Evolutionary conservation across 129 eudicot genomes (phyloP).

Genomic region (Lactuca sativa): DNA sequence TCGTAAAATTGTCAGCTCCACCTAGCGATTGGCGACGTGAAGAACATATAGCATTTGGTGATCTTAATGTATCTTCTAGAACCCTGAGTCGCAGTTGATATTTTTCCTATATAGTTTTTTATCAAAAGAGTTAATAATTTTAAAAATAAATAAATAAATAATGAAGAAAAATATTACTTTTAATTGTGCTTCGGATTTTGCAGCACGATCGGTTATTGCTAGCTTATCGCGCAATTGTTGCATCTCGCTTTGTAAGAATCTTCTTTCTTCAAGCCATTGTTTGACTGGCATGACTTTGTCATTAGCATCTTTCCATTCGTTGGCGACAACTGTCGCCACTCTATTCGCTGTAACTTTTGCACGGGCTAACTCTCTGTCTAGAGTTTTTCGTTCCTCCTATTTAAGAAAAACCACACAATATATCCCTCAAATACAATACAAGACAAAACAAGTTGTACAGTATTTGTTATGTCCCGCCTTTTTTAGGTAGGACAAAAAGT

Average conservation of each 20-base stretch:
- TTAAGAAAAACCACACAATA: neutral
- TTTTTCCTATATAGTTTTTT: constrained; percentile 55
- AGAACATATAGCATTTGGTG: constrained; percentile 46
- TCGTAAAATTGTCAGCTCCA: constrained; percentile 80
- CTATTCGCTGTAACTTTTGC: constrained; percentile 98
- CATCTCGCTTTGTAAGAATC: constrained; percentile 94
- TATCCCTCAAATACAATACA: neutral
- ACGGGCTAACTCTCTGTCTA: constrained; percentile 91
- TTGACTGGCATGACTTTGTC: constrained; percentile 98
- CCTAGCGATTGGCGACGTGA: constrained; percentile 92
- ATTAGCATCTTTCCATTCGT: constrained; percentile 95
- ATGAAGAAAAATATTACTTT: constrained; percentile 44
- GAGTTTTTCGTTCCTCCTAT: constrained; percentile 87
- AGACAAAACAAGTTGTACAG: neutral
- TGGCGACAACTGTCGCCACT: constrained; percentile 94
- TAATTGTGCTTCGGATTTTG: constrained; percentile 83
- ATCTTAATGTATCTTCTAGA: constrained; percentile 80
- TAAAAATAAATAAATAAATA: neutral
- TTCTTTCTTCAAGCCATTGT: constrained; percentile 96
- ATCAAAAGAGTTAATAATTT: no score
- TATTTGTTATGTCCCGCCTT: no score
- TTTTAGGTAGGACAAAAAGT: no score
- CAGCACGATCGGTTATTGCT: constrained; percentile 73
- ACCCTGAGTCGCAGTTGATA: constrained; percentile 76
- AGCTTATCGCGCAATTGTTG: constrained; percentile 82